A percentile compares a stretch with the other conserved stretches of the same genome.
Evolutionary conservation across 78 protist species (phyloP).

Genomic region (Dictyostelium citrinum): DNA sequence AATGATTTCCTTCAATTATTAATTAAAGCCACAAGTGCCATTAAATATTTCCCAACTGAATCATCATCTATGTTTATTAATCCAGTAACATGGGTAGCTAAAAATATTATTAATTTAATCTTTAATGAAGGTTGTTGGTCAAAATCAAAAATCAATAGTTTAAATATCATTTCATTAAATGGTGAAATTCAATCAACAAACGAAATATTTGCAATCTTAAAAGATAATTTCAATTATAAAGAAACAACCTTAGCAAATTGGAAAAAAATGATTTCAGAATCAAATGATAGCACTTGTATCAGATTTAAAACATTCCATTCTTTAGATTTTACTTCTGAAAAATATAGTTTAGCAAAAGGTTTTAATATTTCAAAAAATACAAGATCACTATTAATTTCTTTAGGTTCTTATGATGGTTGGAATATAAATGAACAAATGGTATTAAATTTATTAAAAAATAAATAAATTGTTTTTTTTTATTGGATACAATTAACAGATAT

Average conservation of each 20-base stretch:
- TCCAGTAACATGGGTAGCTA: neutral
- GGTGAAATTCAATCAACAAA: neutral
- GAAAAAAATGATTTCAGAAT: neutral
- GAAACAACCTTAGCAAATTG: neutral
- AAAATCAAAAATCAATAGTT: neutral
- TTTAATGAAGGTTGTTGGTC: neutral
- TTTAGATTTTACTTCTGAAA: neutral
- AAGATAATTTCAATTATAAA: neutral
- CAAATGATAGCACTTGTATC: neutral
- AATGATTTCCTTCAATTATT: neutral
- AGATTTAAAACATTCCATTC: neutral
- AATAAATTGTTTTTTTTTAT: no score
- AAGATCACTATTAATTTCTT: neutral
- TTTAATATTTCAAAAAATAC: neutral
- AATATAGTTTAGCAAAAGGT: neutral
- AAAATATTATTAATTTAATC: neutral
- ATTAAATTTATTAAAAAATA: neutral
- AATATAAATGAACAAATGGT: neutral
- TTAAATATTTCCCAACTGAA: neutral
- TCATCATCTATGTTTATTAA: no score
- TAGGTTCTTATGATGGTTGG: neutral
- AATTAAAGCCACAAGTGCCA: neutral
- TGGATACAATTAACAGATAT: no score
- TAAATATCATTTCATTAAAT: neutral
- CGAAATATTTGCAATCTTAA: neutral